Evolutionary conservation across 164 flowering plant species (phyloP), one percentile per base, ranked within the genome.

Genomic region (Vitis riparia): DNA sequence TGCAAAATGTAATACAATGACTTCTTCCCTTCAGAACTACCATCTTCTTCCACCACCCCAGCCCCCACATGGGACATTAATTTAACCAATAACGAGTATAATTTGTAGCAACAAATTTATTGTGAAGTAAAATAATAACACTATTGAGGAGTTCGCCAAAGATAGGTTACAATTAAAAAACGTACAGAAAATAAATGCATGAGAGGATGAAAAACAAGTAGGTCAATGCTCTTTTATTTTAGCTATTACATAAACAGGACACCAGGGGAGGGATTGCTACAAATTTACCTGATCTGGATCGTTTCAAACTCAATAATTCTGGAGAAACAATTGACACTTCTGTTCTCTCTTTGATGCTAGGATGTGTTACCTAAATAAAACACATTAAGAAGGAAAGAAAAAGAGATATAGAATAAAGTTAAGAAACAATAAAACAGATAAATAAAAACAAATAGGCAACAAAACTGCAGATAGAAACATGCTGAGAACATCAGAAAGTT

Each of bases 261-360:
- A 52, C 5, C 17, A 8, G 23, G 7, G 19, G 48, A 16, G 37
- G n/a, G 0, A 14, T 9, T 9, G n/a, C 9, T n/a, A 57, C 16
- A 44, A 19, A 77, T 27, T 70, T 47, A 84, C 89, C 89, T 71
- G 88, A 82, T 82, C 85, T 79, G 3, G 92, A 86, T 74, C 84
- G 68, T 67, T 74, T 82, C 30, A 65, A 66, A 69, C 71, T 71
- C 56, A 70, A 66, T 11, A 63, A 63, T 51, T 84, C 84, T 65
- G 86, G 81, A 66, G 84, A 79, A 4, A 49, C 9, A 53, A 62
- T n/a, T 14, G 58, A 52, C 50, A 16, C n/a, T 32, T 49, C 71
- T 72, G 53, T 74, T 57, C 29, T 56, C 68, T 56, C 56, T 65
- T 64, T 57, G 71, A 15, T 59, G 17, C 73, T 17, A 15, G 5